Conservation (phyloP, 2,329 filamentous ascomycete genomes). For the Fusarium temperatum region DNA sequence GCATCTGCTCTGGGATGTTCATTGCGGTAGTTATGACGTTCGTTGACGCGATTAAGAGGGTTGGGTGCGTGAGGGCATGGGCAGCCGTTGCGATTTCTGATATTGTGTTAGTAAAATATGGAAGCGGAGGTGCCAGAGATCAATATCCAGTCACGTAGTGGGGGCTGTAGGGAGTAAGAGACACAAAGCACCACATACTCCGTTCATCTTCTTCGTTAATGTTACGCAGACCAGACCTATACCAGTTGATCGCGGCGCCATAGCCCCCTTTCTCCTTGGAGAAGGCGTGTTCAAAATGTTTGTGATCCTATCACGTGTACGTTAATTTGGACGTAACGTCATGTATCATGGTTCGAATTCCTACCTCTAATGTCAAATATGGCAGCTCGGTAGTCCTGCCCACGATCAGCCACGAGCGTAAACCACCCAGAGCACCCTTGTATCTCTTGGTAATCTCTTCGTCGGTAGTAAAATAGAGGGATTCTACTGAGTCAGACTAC, state of each 20-base stretch:
- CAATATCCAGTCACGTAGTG: neutral
- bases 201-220: neutral
- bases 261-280: neutral
- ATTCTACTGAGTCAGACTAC: neutral
- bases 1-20: neutral
- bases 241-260: neutral
- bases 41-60: neutral
- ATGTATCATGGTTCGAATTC: rapidly evolving
- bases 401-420: neutral
- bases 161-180: too few relatives aligned
- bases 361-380: neutral
- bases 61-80: neutral
- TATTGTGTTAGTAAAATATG: neutral
- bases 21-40: neutral
- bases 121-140: too few relatives aligned
- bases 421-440: neutral
- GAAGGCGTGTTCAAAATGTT: neutral
- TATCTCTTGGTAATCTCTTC: neutral
- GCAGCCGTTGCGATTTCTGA: neutral
- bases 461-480: neutral
- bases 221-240: neutral
- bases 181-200: neutral
- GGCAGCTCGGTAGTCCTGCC: neutral
- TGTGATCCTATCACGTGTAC: neutral
- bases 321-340: rapidly evolving